Evolutionary conservation across 768 basidiomycete species (phyloP).

Genomic region (Boletus tomentosulus): DNA sequence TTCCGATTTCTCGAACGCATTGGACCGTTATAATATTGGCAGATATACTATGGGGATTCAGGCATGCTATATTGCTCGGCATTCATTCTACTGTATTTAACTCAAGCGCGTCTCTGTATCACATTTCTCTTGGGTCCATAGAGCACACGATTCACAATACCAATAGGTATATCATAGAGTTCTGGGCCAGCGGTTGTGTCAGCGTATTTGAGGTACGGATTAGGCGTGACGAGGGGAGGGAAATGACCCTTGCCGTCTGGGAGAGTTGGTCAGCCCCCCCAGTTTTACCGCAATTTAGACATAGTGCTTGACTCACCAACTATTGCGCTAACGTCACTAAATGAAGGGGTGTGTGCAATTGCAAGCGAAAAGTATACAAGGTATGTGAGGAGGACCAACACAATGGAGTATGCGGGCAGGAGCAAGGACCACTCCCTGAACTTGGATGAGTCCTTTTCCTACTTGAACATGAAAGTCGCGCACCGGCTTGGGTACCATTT

Average conservation of each 20-base stretch:
- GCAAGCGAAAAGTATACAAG: constrained; percentile 74
- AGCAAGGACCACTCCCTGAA: constrained; percentile 82
- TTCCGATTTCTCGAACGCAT: constrained; percentile 14
- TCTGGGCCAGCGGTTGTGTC: constrained; percentile 50
- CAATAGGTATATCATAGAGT: constrained; percentile 79
- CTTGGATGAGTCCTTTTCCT: background rate
- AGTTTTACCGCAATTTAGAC: constrained; percentile 6
- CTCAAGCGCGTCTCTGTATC: constrained; percentile 9
- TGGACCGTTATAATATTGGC: constrained; percentile 11
- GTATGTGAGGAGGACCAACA: constrained; percentile 72
- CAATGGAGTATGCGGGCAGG: constrained; percentile 71
- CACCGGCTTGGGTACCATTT: constrained; percentile 88
- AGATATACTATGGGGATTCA: constrained; percentile 1
- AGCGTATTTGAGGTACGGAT: constrained; percentile 49
- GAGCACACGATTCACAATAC: constrained; percentile 71
- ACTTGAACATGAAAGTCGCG: constrained; percentile 13
- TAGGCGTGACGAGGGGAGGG: constrained; percentile 33
- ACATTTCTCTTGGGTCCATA: constrained; percentile 37
- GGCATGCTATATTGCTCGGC: constrained; percentile 4
- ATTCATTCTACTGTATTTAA: constrained; percentile 19
- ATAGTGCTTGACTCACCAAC: constrained; percentile 45
- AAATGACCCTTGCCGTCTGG: constrained; percentile 57
- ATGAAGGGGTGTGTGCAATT: constrained; percentile 63
- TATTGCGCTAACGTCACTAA: constrained; percentile 62
- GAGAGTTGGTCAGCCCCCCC: constrained; percentile 10